Conservation (phyloP, 495 filamentous ascomycete species). For the Hypomontagnella submonticulosa region DNA sequence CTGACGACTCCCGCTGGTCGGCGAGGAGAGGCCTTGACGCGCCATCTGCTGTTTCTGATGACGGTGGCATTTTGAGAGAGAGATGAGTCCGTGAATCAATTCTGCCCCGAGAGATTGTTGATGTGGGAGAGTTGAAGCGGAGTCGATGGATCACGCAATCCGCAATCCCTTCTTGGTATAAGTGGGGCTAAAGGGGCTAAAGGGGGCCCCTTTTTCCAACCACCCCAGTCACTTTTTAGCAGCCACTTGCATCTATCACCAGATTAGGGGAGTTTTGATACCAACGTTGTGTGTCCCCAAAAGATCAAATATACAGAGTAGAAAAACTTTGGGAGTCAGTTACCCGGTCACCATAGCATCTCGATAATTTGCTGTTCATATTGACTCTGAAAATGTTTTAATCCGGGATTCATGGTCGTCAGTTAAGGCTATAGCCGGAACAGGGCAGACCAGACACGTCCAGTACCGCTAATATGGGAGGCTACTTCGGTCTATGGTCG, state of each 20-base stretch:
- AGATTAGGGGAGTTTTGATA: slow-evolving; percentile 1
- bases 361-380: too few species aligned
- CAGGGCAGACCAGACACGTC: too few species aligned
- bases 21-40: slow-evolving; percentile 47
- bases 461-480: too few species aligned
- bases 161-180: slow-evolving; percentile 3
- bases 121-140: slow-evolving; percentile 26
- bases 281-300: too few species aligned
- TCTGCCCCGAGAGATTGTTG: slow-evolving; percentile 8
- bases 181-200: too few species aligned
- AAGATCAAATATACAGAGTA: too few species aligned
- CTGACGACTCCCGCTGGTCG: slow-evolving; percentile 28
- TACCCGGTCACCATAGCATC: too few species aligned
- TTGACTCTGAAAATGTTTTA: too few species aligned
- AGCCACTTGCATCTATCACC: background rate
- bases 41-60: slow-evolving; percentile 34
- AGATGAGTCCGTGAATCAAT: slow-evolving; percentile 5
- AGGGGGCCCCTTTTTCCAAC: background rate
- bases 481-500: too few species aligned
- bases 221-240: background rate
- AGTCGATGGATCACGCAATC: slow-evolving; percentile 36
- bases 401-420: too few species aligned
- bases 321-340: too few species aligned
- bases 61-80: slow-evolving; percentile 17
- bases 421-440: too few species aligned